These are phyloP conservation scores for Colletotrichum sojae DNA, from an alignment of 2,329 filamentous ascomycete species.

Conservation along the genomic window DNA sequence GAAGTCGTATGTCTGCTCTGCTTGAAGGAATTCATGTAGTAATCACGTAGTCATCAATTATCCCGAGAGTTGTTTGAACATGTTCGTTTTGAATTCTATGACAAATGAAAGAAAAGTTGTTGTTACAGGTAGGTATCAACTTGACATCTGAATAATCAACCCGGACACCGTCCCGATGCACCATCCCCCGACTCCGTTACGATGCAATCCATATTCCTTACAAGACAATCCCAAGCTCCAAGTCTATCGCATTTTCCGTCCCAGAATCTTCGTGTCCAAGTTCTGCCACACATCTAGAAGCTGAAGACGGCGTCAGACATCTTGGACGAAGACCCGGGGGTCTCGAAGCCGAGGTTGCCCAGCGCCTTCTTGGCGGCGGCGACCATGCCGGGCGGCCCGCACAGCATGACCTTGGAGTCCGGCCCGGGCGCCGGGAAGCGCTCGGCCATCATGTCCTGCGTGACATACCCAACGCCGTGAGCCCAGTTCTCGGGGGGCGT, in stretches of 20 bases:
- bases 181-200: conserved; percentile 34
- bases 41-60: neutral
- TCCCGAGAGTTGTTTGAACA: neutral
- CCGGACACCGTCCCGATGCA: conserved; percentile 32
- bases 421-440: conserved; percentile 60
- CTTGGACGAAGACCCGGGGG: conserved; percentile 64
- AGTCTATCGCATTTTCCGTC: neutral
- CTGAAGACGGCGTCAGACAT: conserved; percentile 69
- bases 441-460: conserved; percentile 62
- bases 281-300: conserved; percentile 54
- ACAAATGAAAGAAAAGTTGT: conserved; percentile 23
- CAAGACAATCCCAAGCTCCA: neutral
- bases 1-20: neutral
- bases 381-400: conserved; percentile 74
- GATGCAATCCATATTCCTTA: conserved; percentile 25
- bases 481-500: conserved; percentile 62
- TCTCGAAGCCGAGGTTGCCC: conserved; percentile 63
- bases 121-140: conserved; percentile 40
- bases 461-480: conserved; percentile 65
- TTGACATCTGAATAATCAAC: conserved; percentile 15
- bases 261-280: neutral
- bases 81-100: neutral
- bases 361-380: conserved; percentile 68
- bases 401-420: conserved; percentile 69
- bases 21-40: neutral